A percentile compares a stretch with the other conserved stretches of the same genome.
phyloP scores from a whole-genome alignment of 2,329 filamentous ascomycete species.

The Zelopaecilomyces penicillatus region DNA sequence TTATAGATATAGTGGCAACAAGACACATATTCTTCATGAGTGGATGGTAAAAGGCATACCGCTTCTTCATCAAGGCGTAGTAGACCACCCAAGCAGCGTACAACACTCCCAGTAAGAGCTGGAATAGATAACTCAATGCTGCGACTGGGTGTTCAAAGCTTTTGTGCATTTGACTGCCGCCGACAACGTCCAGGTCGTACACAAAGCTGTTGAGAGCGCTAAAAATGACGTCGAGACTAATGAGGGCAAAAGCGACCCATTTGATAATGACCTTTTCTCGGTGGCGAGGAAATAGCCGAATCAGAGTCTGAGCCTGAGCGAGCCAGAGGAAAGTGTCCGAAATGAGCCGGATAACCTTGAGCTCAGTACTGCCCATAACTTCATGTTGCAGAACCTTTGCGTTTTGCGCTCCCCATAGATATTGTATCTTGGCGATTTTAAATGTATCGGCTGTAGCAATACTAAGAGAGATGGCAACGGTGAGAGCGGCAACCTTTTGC shows the following conservation, averaged over 20 bases:
- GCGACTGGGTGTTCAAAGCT: conserved; percentile 86
- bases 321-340: conserved; percentile 97
- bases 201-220: conserved; percentile 83
- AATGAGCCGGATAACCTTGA: conserved; percentile 84
- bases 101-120: conserved; percentile 74
- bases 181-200: conserved; percentile 42
- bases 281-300: conserved; percentile 89
- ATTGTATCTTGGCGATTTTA: conserved; percentile 72
- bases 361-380: conserved; percentile 76
- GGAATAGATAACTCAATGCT: conserved; percentile 83
- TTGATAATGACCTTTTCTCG: conserved; percentile 98
- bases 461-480: conserved; percentile 75
- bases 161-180: conserved; percentile 52
- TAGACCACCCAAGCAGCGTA: conserved; percentile 94
- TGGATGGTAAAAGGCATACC: conserved; percentile 82
- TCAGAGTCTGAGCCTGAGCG: conserved; percentile 92
- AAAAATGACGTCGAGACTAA: conserved; percentile 84
- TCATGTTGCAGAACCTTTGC: conserved; percentile 64
- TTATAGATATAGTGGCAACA: conserved; percentile 68
- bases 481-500: conserved; percentile 71
- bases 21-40: conserved; percentile 85
- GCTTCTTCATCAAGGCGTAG: conserved; percentile 84
- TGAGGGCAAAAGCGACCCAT: conserved; percentile 93
- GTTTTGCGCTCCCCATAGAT: conserved; percentile 70
- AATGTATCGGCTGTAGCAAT: conserved; percentile 93